A percentile compares a stretch with the other conserved stretches of the same genome.
Conservation (phyloP, 2,329 filamentous ascomycete species). For the Amauroascus verrucosus region DNA sequence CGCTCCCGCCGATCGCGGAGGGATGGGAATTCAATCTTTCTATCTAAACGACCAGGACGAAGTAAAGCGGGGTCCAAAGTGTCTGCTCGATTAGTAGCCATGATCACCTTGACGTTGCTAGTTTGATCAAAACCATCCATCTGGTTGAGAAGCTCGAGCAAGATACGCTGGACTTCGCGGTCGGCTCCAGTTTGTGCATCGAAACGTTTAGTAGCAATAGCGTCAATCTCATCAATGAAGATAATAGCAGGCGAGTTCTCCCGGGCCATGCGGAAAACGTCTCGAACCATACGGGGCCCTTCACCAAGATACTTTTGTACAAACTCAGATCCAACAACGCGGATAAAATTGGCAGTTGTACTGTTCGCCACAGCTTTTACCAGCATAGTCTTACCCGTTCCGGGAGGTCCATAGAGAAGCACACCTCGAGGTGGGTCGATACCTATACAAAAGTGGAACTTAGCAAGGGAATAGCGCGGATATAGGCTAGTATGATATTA, state of each 20-base stretch:
- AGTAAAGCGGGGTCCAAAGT: conserved; percentile 91
- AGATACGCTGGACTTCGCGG: conserved; percentile 94
- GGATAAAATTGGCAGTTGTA: conserved; percentile 95
- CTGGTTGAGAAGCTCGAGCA: conserved; percentile 94
- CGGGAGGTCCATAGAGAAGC: conserved; percentile 87
- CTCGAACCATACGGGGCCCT: conserved; percentile 95
- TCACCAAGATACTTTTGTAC: conserved; percentile 98
- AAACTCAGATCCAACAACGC: conserved; percentile 95
- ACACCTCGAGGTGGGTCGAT: conserved; percentile 97
- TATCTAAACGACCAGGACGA: conserved; percentile 85
- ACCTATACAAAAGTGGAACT: conserved; percentile 27
- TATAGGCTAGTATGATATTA: conserved; percentile 16
- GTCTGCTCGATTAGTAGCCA: conserved; percentile 97
- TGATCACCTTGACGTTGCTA: conserved; percentile 98
- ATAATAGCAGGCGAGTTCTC: conserved; percentile 98
- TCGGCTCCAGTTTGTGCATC: conserved; percentile 97
- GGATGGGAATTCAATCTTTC: conserved; percentile 98
- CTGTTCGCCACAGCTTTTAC: conserved; percentile 98
- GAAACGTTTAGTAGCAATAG: conserved; percentile 97
- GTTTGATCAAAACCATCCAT: conserved; percentile 99
- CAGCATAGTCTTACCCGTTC: conserved; percentile 93
- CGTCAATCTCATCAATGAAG: conserved; percentile 99
- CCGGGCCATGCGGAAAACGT: conserved; percentile 97
- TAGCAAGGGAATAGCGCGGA: not conserved
- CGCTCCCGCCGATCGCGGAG: conserved; percentile 88